Conservation (phyloP, 495 filamentous ascomycete genomes). For the Neurospora cerealis region DNA sequence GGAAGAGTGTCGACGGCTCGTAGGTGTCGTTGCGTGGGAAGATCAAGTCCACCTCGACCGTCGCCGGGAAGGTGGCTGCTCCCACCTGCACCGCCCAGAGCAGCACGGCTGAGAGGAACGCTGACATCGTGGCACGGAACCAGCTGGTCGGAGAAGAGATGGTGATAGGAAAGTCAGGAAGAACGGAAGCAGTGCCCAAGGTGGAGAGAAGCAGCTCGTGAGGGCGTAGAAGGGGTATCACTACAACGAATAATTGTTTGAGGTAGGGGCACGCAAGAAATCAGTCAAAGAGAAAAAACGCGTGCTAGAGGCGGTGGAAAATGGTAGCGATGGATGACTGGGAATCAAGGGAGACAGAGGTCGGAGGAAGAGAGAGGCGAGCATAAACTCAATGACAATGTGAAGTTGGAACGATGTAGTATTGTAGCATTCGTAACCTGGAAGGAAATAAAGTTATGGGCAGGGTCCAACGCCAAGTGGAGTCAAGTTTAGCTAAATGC, state of each 20-base stretch:
- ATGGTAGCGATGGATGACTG: neutral
- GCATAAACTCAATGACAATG: neutral
- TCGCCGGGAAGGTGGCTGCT: neutral
- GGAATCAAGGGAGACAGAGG: neutral
- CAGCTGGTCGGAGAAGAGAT: neutral
- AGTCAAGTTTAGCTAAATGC: neutral
- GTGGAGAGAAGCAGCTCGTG: neutral
- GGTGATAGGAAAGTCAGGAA: too few species aligned
- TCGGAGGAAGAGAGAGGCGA: neutral
- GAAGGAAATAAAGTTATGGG: too few species aligned
- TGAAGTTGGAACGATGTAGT: neutral
- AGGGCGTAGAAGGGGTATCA: neutral
- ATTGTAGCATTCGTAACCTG: too few species aligned
- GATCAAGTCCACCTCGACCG: conserved; percentile 25
- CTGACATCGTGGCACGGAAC: neutral
- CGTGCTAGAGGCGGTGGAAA: too few species aligned
- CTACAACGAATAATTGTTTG: too few species aligned
- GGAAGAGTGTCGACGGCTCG: conserved; percentile 21
- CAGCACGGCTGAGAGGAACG: neutral
- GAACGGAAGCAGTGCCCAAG: too few species aligned
- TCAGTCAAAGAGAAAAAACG: too few species aligned
- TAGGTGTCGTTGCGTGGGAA: conserved; percentile 36
- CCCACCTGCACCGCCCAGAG: neutral
- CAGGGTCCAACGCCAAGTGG: neutral
- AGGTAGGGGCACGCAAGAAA: too few species aligned